A percentile compares a stretch with the other conserved stretches of the same genome.
phyloP scores from a whole-genome alignment of 176 grass and related monocot species.

The Urochloa ruziziensis region DNA sequence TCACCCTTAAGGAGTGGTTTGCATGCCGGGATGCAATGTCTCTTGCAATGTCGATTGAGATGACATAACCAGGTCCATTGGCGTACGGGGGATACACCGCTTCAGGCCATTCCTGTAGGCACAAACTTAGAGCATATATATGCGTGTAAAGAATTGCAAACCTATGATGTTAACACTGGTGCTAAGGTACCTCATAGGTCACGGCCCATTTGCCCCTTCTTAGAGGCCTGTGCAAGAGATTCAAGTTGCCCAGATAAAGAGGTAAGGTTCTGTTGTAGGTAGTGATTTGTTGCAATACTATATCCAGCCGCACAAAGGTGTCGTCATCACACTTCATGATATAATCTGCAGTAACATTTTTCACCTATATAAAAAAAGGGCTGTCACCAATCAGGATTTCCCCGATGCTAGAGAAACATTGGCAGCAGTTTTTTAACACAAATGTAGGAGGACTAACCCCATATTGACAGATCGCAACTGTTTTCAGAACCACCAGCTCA shows the following conservation, averaged over 20 bases:
- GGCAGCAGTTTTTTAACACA: background rate
- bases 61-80: conserved; percentile 87
- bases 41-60: conserved; percentile 60
- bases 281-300: conserved; percentile 62
- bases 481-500: conserved; percentile 97
- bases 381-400: background rate
- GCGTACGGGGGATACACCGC: conserved; percentile 83
- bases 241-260: conserved; percentile 87
- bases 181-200: conserved; percentile 56
- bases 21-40: conserved; percentile 53
- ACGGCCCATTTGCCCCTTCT: conserved; percentile 88
- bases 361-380: conserved; percentile 64
- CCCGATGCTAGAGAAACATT: background rate
- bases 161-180: background rate
- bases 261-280: conserved; percentile 54
- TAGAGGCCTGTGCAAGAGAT: conserved; percentile 81
- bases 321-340: conserved; percentile 96
- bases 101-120: conserved; percentile 93
- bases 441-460: conserved; percentile 51
- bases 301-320: conserved; percentile 82
- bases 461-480: conserved; percentile 86
- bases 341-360: conserved; percentile 65
- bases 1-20: conserved; percentile 67
- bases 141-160: background rate
- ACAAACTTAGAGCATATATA: background rate